A percentile compares a stretch with the other conserved stretches of the same genome.
These are phyloP conservation scores for Zygosaccharomyces gambellarensis DNA, from an alignment of 805 yeast species.

Conservation along the genomic window DNA sequence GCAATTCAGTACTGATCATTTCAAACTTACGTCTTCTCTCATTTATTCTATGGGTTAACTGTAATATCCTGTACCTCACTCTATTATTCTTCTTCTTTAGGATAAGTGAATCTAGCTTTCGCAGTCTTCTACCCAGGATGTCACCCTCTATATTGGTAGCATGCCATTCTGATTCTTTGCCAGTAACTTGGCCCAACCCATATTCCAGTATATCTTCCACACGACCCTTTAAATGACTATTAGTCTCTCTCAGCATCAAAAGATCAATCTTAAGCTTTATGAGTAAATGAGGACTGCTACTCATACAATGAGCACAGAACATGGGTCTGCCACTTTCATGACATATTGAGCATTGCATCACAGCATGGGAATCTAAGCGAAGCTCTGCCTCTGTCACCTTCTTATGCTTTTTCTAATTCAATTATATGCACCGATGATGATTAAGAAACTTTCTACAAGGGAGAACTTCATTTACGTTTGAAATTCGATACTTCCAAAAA, in stretches of 20 bases:
- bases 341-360: conserved; percentile 23
- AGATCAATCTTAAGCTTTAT: conserved; percentile 19
- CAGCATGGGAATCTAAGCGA: neutral
- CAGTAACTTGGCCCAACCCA: conserved; percentile 13
- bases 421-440: neutral
- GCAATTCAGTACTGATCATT: neutral
- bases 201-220: conserved; percentile 21
- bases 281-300: conserved; percentile 24
- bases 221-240: conserved; percentile 12
- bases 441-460: neutral
- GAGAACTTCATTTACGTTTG: neutral
- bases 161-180: neutral
- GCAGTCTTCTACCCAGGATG: conserved; percentile 13
- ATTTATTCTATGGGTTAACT: conserved; percentile 10
- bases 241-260: conserved; percentile 13
- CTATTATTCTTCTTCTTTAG: conserved; percentile 18
- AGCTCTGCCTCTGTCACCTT: neutral
- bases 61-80: conserved; percentile 14
- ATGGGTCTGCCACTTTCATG: conserved; percentile 15
- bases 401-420: neutral
- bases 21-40: conserved; percentile 6
- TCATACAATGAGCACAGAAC: conserved; percentile 29
- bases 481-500: neutral
- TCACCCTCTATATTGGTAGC: conserved; percentile 10
- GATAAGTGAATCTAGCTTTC: conserved; percentile 16